Base-by-base conservation (phyloP, 345 rosid genomes). In the Reutealis trisperma region DNA sequence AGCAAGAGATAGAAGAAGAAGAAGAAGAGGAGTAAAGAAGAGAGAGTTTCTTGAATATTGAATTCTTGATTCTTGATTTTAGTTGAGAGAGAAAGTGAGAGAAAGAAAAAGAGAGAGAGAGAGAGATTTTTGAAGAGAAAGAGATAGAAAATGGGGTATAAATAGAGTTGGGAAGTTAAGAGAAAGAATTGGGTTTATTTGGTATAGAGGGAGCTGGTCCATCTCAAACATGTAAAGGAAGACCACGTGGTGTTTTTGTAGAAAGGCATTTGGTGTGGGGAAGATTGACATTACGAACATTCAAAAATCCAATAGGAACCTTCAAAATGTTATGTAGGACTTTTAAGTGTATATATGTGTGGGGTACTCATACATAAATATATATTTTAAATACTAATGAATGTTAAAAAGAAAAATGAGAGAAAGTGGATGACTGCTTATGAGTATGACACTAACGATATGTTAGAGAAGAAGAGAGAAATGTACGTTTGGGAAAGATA, bases 231-330 rank as follows among this genome's bases (percentile, higher is more conserved):
- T 69, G 34, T 41, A n/a, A 74, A 75, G 76, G 78, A 68, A 69
- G 63, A 62, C 78, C 89, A 82, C 88, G 92, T 87, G 90, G 84
- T 75, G 58, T 75, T 70, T 71, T 80, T 70, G 62, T 75, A 67
- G 75, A 76, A 67, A 24, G 77, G 77, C 84, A 82, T 82, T 84
- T 77, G 78, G 34, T 15, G 51, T 45, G 67, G 67, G 66, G 41
- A 37, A 5, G 34, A 67, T 78, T 61, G 30, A 34, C 54, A 55
- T 75, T 62, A 18, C 27, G 14, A 32, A 32, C 12, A 5, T n/a
- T 8, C 42, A 16, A 37, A 37, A 8, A 34, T 42, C 14, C 13
- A 21, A n/a, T 12, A 69, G 18, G 18, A 51, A 51, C 16, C 55
- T 51, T 51, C 14, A 13, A 51, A 51, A 51, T 37, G 5, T 37